Percentiles rank a stretch among this genome's conserved stretches.
phyloP scores from a whole-genome alignment of 2,329 filamentous ascomycete species.

The Ophiostoma perfectum region DNA sequence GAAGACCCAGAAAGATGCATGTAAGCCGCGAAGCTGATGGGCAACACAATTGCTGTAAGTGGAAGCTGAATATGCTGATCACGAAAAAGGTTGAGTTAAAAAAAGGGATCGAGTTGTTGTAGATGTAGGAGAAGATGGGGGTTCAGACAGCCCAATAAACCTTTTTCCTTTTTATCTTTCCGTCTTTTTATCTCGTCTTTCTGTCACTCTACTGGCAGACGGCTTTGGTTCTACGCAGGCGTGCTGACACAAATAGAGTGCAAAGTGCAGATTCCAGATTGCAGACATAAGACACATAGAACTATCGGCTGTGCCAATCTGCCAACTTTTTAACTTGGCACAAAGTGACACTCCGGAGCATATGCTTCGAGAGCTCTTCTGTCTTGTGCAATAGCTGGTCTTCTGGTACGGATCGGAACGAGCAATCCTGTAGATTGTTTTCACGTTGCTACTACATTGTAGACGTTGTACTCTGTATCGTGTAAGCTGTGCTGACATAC shows the following conservation, averaged over 20 bases:
- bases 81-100: neutral
- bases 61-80: neutral
- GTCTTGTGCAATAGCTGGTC: neutral
- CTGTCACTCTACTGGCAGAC: neutral
- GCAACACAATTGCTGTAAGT: neutral
- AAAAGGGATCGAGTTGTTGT: neutral
- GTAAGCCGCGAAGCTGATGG: neutral
- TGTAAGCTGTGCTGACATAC: constrained; percentile 4
- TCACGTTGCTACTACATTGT: too few species aligned
- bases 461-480: neutral
- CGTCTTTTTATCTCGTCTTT: too few species aligned
- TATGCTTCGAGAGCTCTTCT: constrained; percentile 1
- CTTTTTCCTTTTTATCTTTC: too few species aligned
- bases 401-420: constrained; percentile 7
- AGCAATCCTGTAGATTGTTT: neutral
- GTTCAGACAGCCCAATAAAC: neutral
- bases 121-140: neutral
- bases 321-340: neutral
- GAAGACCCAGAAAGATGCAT: too few species aligned
- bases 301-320: neutral
- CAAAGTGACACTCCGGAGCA: constrained; percentile 8
- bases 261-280: neutral
- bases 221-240: neutral
- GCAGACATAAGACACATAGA: neutral
- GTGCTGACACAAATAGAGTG: constrained; percentile 4